Evolutionary conservation across 2,329 filamentous ascomycete genomes (phyloP).

Genomic region (Hymenoscyphus linearis): DNA sequence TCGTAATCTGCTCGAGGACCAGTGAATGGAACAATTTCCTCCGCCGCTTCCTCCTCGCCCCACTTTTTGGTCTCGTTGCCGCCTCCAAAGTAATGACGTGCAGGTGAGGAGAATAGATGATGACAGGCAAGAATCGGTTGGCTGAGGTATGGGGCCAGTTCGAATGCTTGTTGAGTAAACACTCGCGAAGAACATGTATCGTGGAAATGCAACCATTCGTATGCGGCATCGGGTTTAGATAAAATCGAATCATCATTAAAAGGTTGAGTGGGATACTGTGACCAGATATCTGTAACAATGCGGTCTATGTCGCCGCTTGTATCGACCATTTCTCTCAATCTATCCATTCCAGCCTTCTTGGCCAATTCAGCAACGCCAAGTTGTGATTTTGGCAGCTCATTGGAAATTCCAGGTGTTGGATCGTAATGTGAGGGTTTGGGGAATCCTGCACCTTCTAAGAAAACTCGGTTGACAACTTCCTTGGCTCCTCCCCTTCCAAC

Average conservation of each 20-base stretch:
- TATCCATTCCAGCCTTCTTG: slow-evolving; percentile 67
- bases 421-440: slow-evolving; percentile 30
- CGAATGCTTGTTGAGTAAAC: slow-evolving; percentile 86
- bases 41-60: slow-evolving; percentile 36
- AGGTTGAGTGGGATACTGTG: slow-evolving; percentile 76
- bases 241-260: slow-evolving; percentile 92
- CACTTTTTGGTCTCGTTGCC: slow-evolving; percentile 45
- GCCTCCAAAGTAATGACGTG: slow-evolving; percentile 37
- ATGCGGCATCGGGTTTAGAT: slow-evolving; percentile 72
- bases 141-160: slow-evolving; percentile 79
- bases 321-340: slow-evolving; percentile 70
- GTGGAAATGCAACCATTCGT: slow-evolving; percentile 95
- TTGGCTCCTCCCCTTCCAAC: slow-evolving; percentile 66
- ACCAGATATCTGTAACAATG: slow-evolving; percentile 78
- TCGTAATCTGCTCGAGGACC: slow-evolving; percentile 77
- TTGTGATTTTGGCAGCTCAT: slow-evolving; percentile 44
- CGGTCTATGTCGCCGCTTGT: slow-evolving; percentile 74
- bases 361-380: slow-evolving; percentile 67
- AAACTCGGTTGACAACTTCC: slow-evolving; percentile 73
- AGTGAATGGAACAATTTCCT: slow-evolving; percentile 65
- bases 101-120: slow-evolving; percentile 74
- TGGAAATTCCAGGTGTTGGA: slow-evolving; percentile 26
- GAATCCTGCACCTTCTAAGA: slow-evolving; percentile 74
- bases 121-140: slow-evolving; percentile 88
- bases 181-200: slow-evolving; percentile 75